phyloP scores from a whole-genome alignment of 768 basidiomycete species.

The Suillus plorans region DNA sequence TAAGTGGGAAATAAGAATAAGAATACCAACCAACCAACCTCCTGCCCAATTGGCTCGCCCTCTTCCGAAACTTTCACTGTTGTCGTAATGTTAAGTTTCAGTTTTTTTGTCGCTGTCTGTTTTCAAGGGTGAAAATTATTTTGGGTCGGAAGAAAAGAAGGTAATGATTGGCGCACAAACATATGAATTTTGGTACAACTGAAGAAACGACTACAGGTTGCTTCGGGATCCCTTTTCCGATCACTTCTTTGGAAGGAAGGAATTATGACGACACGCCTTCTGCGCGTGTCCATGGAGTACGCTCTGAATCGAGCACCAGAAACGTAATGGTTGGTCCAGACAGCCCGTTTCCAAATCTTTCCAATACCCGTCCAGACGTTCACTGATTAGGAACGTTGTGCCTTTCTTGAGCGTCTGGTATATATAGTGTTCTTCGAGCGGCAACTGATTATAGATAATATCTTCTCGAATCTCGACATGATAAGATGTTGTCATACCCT shows the following conservation, averaged over 20 bases:
- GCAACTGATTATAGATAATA: not conserved
- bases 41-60: not conserved
- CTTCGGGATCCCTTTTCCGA: not conserved
- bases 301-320: not conserved
- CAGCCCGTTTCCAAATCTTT: not conserved
- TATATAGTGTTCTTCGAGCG: not conserved
- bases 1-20: not conserved
- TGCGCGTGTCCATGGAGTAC: not conserved
- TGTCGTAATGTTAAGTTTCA: not conserved
- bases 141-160: too few species aligned
- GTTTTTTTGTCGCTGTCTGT: not conserved
- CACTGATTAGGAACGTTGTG: not conserved
- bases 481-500: not conserved
- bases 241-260: not conserved
- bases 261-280: not conserved
- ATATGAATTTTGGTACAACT: not conserved
- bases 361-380: not conserved
- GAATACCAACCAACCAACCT: not conserved
- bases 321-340: not conserved
- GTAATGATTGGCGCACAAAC: slow-evolving; percentile 1
- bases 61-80: not conserved
- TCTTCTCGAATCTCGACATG: not conserved
- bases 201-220: not conserved
- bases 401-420: not conserved
- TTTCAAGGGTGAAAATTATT: not conserved